Base-by-base conservation (phyloP, 2,329 filamentous ascomycete species). In the Phaeosphaeria sp. region DNA sequence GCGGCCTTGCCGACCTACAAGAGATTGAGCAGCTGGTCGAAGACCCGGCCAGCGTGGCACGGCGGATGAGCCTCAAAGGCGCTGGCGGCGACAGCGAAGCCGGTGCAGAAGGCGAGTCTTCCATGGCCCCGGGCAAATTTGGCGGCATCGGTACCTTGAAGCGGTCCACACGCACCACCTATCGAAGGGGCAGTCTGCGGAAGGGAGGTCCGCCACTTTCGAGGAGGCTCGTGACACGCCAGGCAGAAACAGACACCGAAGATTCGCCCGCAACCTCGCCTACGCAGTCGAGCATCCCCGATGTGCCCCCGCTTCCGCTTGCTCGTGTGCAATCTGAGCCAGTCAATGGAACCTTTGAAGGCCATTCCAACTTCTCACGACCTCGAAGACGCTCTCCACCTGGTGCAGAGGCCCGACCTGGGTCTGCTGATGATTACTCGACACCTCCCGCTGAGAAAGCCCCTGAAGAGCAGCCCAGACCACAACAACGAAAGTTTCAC, bases 101-200 rank as follows among this genome's bases (percentile, higher is more conserved):
- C 17, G 66, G 78, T 21, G 25, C 55, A 15, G 63, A 68, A 3
- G 62, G 58, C 0, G 94, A 98, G 72, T 89, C 90, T 80, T 93
- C 93, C 6, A 97, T 98, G 62, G 80, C 98, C 43, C 91, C 93
- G 1, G 86, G 90, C 56, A 88, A 85, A 55, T 80, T 90, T 20
- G 88, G 88, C 1, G 92, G 92, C 3, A 88, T 90, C 1, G 89
- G 90, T 76, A 91, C 92, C 30, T 80, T 99, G 49, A 90, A 95
- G 67, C 87, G 95, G 60, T 97, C 95, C 13, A 99, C 93, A 20
- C 87, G 92, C 54, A 99, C 95, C 5, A 94, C 91, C 23, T 98
- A 98, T 76, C 84, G 93, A 68, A 92, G 91, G 56, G 93, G 93
- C 33, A 97, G 93, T 79, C 77, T 97, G 61, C 89, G 90, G 50